phyloP scores from a whole-genome alignment of 2,329 filamentous ascomycete species.

The Didymella keratinophila region DNA sequence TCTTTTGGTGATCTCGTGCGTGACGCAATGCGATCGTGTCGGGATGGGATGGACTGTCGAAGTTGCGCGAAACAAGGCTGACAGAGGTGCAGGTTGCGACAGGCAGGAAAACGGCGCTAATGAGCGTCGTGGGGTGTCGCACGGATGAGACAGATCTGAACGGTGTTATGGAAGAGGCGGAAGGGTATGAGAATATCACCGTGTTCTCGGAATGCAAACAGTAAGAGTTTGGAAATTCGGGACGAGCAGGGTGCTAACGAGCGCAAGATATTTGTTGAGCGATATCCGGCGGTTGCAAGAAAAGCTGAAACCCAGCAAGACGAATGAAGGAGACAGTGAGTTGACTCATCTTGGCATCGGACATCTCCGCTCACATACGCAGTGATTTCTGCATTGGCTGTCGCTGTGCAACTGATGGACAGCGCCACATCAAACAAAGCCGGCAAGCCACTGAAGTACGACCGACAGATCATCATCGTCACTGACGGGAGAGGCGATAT shows the following conservation, averaged over 20 bases:
- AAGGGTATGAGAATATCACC: conserved; percentile 82
- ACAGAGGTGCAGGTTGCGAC: conserved; percentile 60
- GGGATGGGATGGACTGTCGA: background rate
- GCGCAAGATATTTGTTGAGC: conserved; percentile 66
- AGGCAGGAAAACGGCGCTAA: conserved; percentile 75
- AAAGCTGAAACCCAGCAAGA: conserved; percentile 71
- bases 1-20: conserved; percentile 34
- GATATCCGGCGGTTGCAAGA: conserved; percentile 71
- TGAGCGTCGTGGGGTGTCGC: conserved; percentile 83
- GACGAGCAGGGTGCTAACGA: conserved; percentile 13
- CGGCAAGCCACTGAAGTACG: conserved; percentile 48
- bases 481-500: conserved; percentile 81
- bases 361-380: conserved; percentile 22
- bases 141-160: conserved; percentile 65
- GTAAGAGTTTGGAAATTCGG: conserved; percentile 47
- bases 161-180: conserved; percentile 65
- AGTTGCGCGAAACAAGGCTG: conserved; percentile 2
- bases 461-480: conserved; percentile 73
- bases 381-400: conserved; percentile 82
- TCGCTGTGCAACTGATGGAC: conserved; percentile 90
- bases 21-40: conserved; percentile 8
- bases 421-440: conserved; percentile 79
- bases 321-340: conserved; percentile 74
- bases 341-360: background rate
- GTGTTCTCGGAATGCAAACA: conserved; percentile 72